Evolutionary conservation across 2,329 filamentous ascomycete genomes (phyloP).

Genomic region (Trichothecium sympodiale): DNA sequence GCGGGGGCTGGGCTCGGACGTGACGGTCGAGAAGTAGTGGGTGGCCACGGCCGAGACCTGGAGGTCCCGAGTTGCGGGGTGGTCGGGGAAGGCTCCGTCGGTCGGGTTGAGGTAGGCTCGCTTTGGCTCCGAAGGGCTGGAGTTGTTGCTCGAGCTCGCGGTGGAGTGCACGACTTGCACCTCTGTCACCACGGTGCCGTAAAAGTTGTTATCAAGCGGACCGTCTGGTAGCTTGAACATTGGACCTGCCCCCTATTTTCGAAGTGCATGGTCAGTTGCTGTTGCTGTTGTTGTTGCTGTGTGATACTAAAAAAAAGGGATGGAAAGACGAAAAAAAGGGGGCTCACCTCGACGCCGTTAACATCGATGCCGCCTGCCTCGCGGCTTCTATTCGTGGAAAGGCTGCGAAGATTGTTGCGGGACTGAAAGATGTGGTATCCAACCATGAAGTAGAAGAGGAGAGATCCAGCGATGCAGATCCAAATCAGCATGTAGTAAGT

Average conservation of each 20-base stretch:
- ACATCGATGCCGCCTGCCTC: slow-evolving; percentile 17
- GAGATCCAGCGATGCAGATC: slow-evolving; percentile 45
- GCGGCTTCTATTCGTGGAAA: slow-evolving; percentile 25
- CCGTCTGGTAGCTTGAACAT: slow-evolving; percentile 8
- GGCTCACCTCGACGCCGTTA: slow-evolving; percentile 23
- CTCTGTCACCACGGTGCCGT: slow-evolving; percentile 42
- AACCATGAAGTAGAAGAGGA: slow-evolving; percentile 44
- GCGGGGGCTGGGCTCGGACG: slow-evolving; percentile 12
- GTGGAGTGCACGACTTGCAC: slow-evolving; percentile 30
- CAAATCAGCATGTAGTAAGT: slow-evolving; percentile 52
- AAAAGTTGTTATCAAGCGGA: slow-evolving; percentile 23
- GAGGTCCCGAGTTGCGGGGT: slow-evolving; percentile 5
- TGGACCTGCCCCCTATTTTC: neutral
- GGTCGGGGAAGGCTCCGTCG: slow-evolving; percentile 11
- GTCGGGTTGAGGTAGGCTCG: slow-evolving; percentile 7
- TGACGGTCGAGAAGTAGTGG: slow-evolving; percentile 23
- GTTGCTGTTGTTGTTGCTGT: no score
- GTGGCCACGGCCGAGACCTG: slow-evolving; percentile 10
- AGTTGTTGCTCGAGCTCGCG: slow-evolving; percentile 7
- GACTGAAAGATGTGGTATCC: slow-evolving; percentile 50
- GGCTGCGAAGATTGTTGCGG: slow-evolving; percentile 41
- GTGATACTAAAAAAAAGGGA: neutral
- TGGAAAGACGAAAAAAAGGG: neutral
- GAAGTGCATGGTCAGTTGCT: no score
- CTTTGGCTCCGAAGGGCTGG: slow-evolving; percentile 13